Evolutionary conservation across 768 basidiomycete genomes (phyloP).

Genomic region (Termitomyces sp.): DNA sequence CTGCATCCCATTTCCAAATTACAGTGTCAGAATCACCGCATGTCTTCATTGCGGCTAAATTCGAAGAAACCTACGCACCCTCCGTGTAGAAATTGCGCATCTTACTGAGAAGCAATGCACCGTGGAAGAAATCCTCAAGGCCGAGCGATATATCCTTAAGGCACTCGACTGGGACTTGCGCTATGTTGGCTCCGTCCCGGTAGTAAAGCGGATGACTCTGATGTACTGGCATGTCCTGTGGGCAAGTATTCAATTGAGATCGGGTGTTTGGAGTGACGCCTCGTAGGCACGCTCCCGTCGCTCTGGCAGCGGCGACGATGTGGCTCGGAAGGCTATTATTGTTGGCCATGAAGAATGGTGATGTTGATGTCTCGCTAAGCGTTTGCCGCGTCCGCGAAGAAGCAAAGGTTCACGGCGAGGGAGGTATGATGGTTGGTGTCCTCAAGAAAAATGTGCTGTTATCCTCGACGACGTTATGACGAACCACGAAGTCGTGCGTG

Average conservation of each 20-base stretch:
- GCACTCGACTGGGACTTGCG: constrained; percentile 83
- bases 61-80: constrained; percentile 89
- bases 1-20: constrained; percentile 74
- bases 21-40: constrained; percentile 85
- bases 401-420: constrained; percentile 93
- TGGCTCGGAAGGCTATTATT: constrained; percentile 83
- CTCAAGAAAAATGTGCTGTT: constrained; percentile 73
- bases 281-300: constrained; percentile 72
- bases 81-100: constrained; percentile 75
- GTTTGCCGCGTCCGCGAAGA: no score
- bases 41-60: constrained; percentile 88
- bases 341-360: constrained; percentile 71
- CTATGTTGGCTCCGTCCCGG: constrained; percentile 80
- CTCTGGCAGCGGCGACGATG: constrained; percentile 77
- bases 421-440: constrained; percentile 85
- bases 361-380: neutral
- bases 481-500: constrained; percentile 80
- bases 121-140: constrained; percentile 78
- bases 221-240: constrained; percentile 77
- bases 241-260: constrained; percentile 93
- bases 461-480: constrained; percentile 98
- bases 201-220: constrained; percentile 92
- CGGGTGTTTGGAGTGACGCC: constrained; percentile 70
- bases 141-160: constrained; percentile 84
- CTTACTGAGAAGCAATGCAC: constrained; percentile 76